Evolutionary conservation across 345 rosid species (phyloP), one percentile per base, ranked within the genome.

Genomic region (Hypericum perforatum): DNA sequence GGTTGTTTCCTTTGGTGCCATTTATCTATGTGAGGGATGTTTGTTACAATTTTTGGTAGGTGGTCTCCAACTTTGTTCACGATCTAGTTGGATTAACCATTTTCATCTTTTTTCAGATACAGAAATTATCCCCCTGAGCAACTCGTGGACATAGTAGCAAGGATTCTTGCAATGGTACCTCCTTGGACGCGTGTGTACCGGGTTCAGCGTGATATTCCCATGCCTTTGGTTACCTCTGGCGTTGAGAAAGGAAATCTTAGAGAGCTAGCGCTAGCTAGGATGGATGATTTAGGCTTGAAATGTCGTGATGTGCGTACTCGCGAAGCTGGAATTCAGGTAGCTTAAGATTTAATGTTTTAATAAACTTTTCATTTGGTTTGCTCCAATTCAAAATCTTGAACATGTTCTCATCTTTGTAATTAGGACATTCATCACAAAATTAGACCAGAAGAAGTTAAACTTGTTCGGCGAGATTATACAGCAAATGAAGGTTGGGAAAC

Each of bases 401-500:
- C 32, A 22, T 22, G 1, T 22, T 22, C 32, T 22, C 32, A 22
- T 59, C 49, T 65, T 42, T 66, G 42, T 43, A 45, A 52, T 46
- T 69, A 94, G 97, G 99, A 89, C 63, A 94, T 94, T 61, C 99
- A 94, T 77, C 81, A 94, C 63, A 78, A 94, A 71, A 94, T 89
- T 65, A 89, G 54, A 76, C 97, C 95, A 11, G 99, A 89, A 70
- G 95, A 86, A 76, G 97, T 94, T 58, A 84, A 89, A 77, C 99
- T 94, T 68, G 95, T 89, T 62, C 95, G 99, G 38, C 99, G 97
- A 64, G 99, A 94, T 76, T 94, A 86, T 67, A 82, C 78, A 36
- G 99, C 99, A 53, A 94, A 94, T 71, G 87, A 86, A 75, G 95
- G 99, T 51, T 94, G 99, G 99, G 99, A 94, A 74, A 86, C 94